Percentiles rank a stretch among this genome's conserved stretches.
Evolutionary conservation across 2,329 filamentous ascomycete genomes (phyloP).

Genomic region (Ophiostoma triangulosporum): DNA sequence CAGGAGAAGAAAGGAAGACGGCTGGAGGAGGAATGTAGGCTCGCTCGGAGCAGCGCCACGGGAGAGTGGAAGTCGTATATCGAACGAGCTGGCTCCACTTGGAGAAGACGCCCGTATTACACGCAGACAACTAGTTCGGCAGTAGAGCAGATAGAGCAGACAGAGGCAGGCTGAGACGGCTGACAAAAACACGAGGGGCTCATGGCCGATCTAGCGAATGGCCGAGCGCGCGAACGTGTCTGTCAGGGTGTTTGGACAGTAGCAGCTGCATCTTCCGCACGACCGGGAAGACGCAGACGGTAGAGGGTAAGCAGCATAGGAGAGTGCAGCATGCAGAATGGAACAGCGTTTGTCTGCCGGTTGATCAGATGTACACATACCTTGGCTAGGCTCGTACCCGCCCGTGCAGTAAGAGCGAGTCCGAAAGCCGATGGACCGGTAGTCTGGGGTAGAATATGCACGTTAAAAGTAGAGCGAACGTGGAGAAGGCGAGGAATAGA

Average conservation of each 20-base stretch:
- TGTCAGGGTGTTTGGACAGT: background rate
- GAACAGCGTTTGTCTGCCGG: background rate
- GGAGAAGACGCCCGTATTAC: background rate
- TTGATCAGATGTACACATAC: background rate
- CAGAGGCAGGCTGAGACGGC: background rate
- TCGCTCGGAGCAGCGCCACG: background rate
- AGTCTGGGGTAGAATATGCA: background rate
- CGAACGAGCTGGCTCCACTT: background rate
- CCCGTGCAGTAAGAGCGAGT: background rate
- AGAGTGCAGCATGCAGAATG: background rate
- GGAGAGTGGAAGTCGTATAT: conserved; percentile 1
- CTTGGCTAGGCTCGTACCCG: background rate
- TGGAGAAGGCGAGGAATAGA: no score
- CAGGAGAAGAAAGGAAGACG: background rate
- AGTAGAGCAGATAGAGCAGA: background rate
- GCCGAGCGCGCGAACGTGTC: background rate
- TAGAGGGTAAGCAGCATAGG: background rate
- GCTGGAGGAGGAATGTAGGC: background rate
- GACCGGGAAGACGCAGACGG: background rate
- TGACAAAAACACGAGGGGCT: background rate
- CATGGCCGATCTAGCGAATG: background rate
- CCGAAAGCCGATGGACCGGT: background rate
- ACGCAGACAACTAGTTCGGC: background rate
- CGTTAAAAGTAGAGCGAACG: no score
- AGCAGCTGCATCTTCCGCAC: background rate